A percentile compares a stretch with the other conserved stretches of the same genome.
These are phyloP conservation scores for Mycothermus thermophilus DNA, from an alignment of 495 filamentous ascomycete genomes.

Conservation along the genomic window DNA sequence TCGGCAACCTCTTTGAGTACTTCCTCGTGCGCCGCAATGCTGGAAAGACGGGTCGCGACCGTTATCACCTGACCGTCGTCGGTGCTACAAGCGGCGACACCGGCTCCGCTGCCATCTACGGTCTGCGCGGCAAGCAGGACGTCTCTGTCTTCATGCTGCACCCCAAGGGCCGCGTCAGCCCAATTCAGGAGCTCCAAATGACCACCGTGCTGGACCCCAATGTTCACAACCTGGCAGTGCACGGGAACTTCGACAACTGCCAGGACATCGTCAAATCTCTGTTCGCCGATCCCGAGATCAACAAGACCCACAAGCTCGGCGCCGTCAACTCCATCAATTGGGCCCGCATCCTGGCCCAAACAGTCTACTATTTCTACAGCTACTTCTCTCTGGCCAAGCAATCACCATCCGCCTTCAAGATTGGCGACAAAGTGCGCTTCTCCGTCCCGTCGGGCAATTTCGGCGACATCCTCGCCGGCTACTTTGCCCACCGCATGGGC, in stretches of 20 bases:
- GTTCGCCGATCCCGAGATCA: constrained; percentile 67
- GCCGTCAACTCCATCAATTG: constrained; percentile 89
- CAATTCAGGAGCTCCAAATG: constrained; percentile 92
- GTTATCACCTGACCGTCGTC: constrained; percentile 79
- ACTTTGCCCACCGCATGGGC: constrained; percentile 83
- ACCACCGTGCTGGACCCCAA: constrained; percentile 77
- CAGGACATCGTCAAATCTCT: constrained; percentile 92
- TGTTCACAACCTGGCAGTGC: constrained; percentile 74
- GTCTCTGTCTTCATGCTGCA: constrained; percentile 81
- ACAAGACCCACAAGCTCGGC: constrained; percentile 58
- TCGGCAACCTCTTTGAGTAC: constrained; percentile 95
- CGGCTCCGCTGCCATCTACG: constrained; percentile 90
- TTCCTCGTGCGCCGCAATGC: constrained; percentile 74
- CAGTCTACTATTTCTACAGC: constrained; percentile 79
- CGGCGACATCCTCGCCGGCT: constrained; percentile 88
- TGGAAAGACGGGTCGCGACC: constrained; percentile 52
- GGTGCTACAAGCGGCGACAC: constrained; percentile 92
- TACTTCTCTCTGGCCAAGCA: constrained; percentile 64
- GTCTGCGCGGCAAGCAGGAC: constrained; percentile 94
- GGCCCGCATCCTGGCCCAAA: constrained; percentile 85
- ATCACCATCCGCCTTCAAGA: constrained; percentile 32
- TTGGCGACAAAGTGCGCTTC: constrained; percentile 53
- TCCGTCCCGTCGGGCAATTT: constrained; percentile 91
- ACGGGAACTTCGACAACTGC: constrained; percentile 89
- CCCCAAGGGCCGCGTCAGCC: constrained; percentile 68